A percentile compares a stretch with the other conserved stretches of the same genome.
Evolutionary conservation across 495 filamentous ascomycete species (phyloP).

Genomic region (Hyaloscypha hepaticicola): DNA sequence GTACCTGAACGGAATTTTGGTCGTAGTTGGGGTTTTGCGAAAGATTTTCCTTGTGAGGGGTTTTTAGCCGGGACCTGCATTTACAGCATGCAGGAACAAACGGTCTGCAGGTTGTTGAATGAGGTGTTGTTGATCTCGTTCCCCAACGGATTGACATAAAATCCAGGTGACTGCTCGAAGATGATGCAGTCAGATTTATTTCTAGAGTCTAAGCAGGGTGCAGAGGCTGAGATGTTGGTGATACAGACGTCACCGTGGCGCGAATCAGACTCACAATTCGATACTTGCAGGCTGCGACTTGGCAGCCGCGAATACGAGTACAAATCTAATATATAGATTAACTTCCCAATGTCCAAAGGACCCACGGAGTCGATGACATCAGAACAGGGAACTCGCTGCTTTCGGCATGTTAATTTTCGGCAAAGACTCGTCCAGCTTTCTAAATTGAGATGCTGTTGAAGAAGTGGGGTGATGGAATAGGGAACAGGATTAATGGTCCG

Average conservation of each 20-base stretch:
- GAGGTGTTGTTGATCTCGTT: background rate
- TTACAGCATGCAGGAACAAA: background rate
- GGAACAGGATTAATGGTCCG: too few species aligned
- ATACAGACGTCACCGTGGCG: background rate
- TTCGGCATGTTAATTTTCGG: background rate
- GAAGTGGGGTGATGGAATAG: too few species aligned
- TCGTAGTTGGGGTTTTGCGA: background rate
- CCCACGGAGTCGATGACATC: background rate
- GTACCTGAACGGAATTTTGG: background rate
- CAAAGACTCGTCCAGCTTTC: background rate
- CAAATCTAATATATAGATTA: background rate
- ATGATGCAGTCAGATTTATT: background rate
- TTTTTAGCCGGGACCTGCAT: background rate
- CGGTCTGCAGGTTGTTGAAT: background rate
- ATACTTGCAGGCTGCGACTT: too few species aligned
- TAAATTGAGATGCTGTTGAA: too few species aligned
- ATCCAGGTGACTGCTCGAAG: background rate
- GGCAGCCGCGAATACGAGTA: background rate
- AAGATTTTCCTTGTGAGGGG: background rate
- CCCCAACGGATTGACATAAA: too few species aligned
- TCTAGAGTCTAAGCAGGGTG: background rate
- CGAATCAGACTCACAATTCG: background rate
- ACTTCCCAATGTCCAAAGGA: background rate
- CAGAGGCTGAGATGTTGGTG: background rate
- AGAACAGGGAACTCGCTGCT: background rate